A percentile compares a stretch with the other conserved stretches of the same genome.
These are phyloP conservation scores for Lichtheimia corymbifera DNA, from an alignment of 371 early-diverging fungal genomes.

Conservation along the genomic window DNA sequence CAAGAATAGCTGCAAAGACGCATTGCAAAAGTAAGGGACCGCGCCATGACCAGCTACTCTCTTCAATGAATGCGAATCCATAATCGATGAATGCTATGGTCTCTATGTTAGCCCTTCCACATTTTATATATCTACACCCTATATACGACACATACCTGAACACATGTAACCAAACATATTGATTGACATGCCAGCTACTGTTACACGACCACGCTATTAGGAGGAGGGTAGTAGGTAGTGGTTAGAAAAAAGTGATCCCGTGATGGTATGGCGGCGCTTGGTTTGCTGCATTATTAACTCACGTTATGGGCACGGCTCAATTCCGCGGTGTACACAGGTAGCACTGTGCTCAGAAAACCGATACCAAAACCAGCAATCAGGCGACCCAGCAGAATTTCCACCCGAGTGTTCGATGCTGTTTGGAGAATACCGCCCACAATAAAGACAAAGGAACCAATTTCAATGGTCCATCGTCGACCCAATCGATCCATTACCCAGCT, in stretches of 20 bases:
- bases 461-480: constrained; percentile 50
- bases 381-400: constrained; percentile 37
- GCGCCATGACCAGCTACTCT: constrained; percentile 38
- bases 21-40: constrained; percentile 47
- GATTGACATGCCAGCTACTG: constrained; percentile 41
- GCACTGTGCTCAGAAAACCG: constrained; percentile 43
- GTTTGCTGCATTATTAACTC: constrained; percentile 4
- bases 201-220: constrained; percentile 33
- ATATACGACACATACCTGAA: constrained; percentile 19
- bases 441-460: constrained; percentile 46
- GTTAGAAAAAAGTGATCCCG: no score
- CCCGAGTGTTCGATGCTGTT: constrained; percentile 20
- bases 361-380: constrained; percentile 55
- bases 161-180: constrained; percentile 42
- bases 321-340: constrained; percentile 55
- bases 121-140: neutral
- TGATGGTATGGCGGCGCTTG: no score
- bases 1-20: constrained; percentile 48
- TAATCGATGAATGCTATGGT: constrained; percentile 40
- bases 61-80: constrained; percentile 20
- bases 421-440: constrained; percentile 48
- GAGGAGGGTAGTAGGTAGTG: no score
- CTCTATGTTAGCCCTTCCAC: neutral
- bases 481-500: constrained; percentile 41
- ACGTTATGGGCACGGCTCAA: constrained; percentile 49